phyloP scores from a whole-genome alignment of 2,329 filamentous ascomycete species.

The Orbilia blumenaviensis region DNA sequence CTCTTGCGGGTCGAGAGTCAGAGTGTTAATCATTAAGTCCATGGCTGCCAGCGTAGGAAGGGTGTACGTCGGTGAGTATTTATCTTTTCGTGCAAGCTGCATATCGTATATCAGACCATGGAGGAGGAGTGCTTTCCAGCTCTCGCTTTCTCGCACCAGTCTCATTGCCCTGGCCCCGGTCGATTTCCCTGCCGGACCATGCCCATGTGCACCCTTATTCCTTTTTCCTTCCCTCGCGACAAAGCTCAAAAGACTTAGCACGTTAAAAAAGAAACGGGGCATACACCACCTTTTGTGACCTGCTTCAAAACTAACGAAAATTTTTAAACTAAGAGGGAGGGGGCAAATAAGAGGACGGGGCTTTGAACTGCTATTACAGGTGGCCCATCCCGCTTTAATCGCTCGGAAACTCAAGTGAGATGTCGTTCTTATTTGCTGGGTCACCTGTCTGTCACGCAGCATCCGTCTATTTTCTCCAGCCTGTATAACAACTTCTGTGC shows the following conservation, averaged over 20 bases:
- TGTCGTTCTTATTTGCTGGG: constrained; percentile 34
- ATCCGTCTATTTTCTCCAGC: constrained; percentile 43
- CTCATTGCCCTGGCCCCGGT: constrained; percentile 50
- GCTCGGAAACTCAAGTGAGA: constrained; percentile 48
- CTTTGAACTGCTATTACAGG: constrained; percentile 53
- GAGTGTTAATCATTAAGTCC: no score
- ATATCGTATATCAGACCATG: constrained; percentile 46
- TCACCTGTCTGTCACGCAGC: constrained; percentile 54
- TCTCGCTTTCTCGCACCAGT: constrained; percentile 28
- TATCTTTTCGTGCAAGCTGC: constrained; percentile 23
- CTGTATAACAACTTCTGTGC: constrained; percentile 47
- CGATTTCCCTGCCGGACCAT: constrained; percentile 52
- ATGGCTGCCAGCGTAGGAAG: no score
- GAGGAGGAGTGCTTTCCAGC: constrained; percentile 25
- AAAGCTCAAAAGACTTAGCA: constrained; percentile 38
- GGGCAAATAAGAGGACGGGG: constrained; percentile 52
- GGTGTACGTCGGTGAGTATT: constrained; percentile 16
- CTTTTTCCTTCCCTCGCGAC: constrained; percentile 51
- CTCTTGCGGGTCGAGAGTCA: no score
- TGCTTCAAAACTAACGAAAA: constrained; percentile 42
- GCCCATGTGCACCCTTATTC: constrained; percentile 53
- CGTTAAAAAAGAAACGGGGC: constrained; percentile 24
- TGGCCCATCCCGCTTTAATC: constrained; percentile 53
- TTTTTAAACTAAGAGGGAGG: constrained; percentile 52
- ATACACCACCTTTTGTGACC: constrained; percentile 21